Base-by-base conservation (phyloP, 179 eudicot species). In the Actinidia arguta region DNA sequence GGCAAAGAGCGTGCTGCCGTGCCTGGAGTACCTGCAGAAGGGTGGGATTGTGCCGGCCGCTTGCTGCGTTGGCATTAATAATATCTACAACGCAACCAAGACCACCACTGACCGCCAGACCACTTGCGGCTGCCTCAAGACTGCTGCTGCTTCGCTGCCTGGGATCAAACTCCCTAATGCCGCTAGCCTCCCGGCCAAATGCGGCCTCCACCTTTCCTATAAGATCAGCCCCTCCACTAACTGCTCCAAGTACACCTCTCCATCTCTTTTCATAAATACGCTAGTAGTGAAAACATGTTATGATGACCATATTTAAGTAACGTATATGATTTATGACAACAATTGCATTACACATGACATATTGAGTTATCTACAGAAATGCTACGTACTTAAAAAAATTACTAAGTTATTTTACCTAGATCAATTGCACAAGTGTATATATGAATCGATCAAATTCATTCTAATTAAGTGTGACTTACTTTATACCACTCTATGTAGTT, bases 161-260 rank as follows among this genome's bases (percentile, higher is more conserved):
- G 88, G 87, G 6, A 46, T 89, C 20, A 84, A 80, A 7, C 0
- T 12, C 10, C 3, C 4, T 17, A 46, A 58, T 6, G 95, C 93
- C 14, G 85, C 89, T 20, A 44, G 52, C 31, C 90, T 92, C 54
- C 93, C 95, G 16, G 76, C 80, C 9, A 74, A 50, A 69, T 93
- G 96, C 78, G 83, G 89, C 8, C 91, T 88, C 72, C 64, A 13
- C 10, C 27, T 93, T 48, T 86, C 92, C 22, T 92, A 87, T 75
- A 71, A 85, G 71, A 90, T 93, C 78, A 89, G 90, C 91, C 90
- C 92, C 70, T 62, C 8, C 78, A 84, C 83, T 52, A 88, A 93
- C 86, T 93, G 94, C 87, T 42, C 86, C 69, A 91, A 82, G 95
- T 90, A 67, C 14, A 22, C 20, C 54, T 54, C 52, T 51, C 70